Evolutionary conservation across 1,284 basidiomycete genomes (phyloP).

Genomic region (Cutaneotrichosporon mucoides): DNA sequence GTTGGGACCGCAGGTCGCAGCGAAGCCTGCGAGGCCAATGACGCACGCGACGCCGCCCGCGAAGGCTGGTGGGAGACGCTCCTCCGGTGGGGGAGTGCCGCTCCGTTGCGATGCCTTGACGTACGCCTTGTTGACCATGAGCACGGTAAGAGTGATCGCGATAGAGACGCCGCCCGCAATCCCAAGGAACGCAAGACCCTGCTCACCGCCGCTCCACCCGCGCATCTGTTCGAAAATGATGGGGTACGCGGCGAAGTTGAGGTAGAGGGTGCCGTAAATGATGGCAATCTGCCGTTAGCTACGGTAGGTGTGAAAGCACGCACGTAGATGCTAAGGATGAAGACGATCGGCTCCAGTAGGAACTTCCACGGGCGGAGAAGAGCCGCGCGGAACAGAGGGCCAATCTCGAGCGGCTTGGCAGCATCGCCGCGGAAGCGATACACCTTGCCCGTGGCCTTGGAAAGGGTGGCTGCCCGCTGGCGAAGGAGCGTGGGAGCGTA

Average conservation of each 20-base stretch:
- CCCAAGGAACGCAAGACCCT: constrained; percentile 64
- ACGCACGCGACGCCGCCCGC: constrained; percentile 42
- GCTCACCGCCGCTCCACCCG: constrained; percentile 59
- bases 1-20: constrained; percentile 43
- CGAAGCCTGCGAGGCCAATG: constrained; percentile 48
- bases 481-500: constrained; percentile 51
- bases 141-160: constrained; percentile 56
- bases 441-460: constrained; percentile 48
- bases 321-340: constrained; percentile 53
- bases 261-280: constrained; percentile 49
- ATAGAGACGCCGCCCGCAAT: constrained; percentile 59
- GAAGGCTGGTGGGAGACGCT: constrained; percentile 56
- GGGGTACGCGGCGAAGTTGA: constrained; percentile 49
- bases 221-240: constrained; percentile 63
- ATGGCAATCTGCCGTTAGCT: constrained; percentile 53
- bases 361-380: constrained; percentile 52
- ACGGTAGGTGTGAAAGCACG: not conserved
- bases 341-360: constrained; percentile 61
- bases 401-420: constrained; percentile 41
- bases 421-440: constrained; percentile 51
- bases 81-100: constrained; percentile 57
- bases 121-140: constrained; percentile 56
- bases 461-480: constrained; percentile 43
- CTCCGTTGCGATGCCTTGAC: constrained; percentile 35
- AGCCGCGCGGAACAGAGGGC: constrained; percentile 43